Conservation (phyloP, 2,329 filamentous ascomycete genomes). For the Hypoxylon sp. region DNA sequence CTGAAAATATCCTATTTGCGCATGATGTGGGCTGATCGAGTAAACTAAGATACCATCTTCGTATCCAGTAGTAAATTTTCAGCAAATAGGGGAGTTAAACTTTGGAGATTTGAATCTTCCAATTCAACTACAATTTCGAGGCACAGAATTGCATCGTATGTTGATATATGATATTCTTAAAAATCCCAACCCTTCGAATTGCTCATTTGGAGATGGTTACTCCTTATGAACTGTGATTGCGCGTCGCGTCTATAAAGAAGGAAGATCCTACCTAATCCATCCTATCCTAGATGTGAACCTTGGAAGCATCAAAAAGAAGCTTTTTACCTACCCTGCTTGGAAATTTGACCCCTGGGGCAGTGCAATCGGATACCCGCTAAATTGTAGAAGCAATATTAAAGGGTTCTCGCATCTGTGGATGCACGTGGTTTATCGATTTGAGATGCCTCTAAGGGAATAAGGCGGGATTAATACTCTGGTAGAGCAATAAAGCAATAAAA, state of each 20-base stretch:
- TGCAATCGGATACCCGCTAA: slow-evolving; percentile 15
- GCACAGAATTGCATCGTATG: too few species aligned
- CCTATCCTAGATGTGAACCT: slow-evolving; percentile 12
- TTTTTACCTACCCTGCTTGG: too few species aligned
- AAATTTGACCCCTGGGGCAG: slow-evolving; percentile 17
- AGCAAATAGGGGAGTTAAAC: slow-evolving; percentile 4
- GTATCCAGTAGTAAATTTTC: slow-evolving; percentile 28
- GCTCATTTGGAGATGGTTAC: too few species aligned
- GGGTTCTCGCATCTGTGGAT: slow-evolving; percentile 28
- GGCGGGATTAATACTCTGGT: neutral
- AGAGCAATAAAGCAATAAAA: too few species aligned
- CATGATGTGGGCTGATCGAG: slow-evolving; percentile 28
- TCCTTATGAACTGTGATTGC: too few species aligned
- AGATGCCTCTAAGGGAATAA: slow-evolving; percentile 11
- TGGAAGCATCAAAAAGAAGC: slow-evolving; percentile 4
- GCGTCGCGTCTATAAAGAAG: neutral
- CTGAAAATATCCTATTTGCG: slow-evolving; percentile 9
- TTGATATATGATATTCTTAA: too few species aligned
- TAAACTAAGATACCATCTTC: slow-evolving; percentile 17
- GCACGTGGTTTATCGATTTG: slow-evolving; percentile 14
- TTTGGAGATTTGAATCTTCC: too few species aligned
- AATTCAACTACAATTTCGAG: slow-evolving; percentile 1
- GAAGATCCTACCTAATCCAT: slow-evolving; percentile 4
- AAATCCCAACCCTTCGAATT: too few species aligned
- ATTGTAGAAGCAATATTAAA: slow-evolving; percentile 25